These are phyloP conservation scores for Neopestalotiopsis rosae DNA, from an alignment of 2,329 filamentous ascomycete species.

Conservation along the genomic window DNA sequence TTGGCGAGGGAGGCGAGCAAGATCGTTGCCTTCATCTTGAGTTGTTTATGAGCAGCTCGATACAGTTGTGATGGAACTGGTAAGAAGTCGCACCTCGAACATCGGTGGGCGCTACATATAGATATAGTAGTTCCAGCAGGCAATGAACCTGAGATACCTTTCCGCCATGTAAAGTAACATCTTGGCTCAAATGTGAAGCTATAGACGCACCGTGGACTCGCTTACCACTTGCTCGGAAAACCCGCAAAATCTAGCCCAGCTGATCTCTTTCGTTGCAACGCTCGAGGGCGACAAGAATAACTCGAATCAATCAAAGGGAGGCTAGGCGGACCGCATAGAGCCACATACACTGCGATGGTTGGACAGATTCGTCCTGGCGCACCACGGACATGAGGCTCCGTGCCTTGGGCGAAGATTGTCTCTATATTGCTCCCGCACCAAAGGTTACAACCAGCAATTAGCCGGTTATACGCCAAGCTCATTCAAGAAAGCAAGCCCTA, in stretches of 20 bases:
- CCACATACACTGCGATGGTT: background rate
- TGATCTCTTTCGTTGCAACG: background rate
- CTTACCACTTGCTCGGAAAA: background rate
- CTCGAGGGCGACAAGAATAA: background rate
- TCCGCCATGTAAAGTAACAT: background rate
- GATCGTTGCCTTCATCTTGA: conserved; percentile 3
- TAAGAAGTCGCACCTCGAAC: background rate
- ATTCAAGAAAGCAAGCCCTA: background rate
- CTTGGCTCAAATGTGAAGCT: background rate
- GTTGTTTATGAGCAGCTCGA: background rate
- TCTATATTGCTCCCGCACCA: background rate
- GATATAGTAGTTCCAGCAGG: background rate
- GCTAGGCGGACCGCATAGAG: conserved; percentile 4
- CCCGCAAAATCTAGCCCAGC: background rate
- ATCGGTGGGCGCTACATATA: background rate
- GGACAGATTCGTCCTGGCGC: background rate
- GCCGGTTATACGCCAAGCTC: background rate
- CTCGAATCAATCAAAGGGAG: background rate
- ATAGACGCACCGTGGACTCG: background rate
- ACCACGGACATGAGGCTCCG: conserved; percentile 6
- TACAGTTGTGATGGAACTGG: background rate
- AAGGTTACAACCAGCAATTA: conserved; percentile 4
- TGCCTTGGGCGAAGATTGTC: background rate
- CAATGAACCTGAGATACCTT: background rate
- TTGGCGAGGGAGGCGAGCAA: conserved; percentile 17